These are phyloP conservation scores for Citrus sp. DNA, from an alignment of 345 rosid species.

Conservation along the genomic window DNA sequence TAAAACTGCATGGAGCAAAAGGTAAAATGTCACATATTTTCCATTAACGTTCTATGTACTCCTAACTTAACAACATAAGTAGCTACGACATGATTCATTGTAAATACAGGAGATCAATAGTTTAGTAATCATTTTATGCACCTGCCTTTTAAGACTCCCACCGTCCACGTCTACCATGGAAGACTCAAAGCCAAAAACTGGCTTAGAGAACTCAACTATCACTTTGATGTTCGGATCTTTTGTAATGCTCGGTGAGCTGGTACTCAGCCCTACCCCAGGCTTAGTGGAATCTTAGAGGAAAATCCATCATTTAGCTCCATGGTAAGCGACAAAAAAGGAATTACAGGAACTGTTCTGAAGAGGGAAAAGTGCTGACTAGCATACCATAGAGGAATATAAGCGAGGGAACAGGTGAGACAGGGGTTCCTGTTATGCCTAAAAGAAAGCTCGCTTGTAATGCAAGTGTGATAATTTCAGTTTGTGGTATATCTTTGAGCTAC, in stretches of 20 bases:
- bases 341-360: background rate
- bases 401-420: slow-evolving; percentile 32
- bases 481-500: slow-evolving; percentile 37
- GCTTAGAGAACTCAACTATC: slow-evolving; percentile 50
- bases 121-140: slow-evolving; percentile 24
- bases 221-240: slow-evolving; percentile 35
- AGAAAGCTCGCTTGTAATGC: slow-evolving; percentile 32
- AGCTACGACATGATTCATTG: background rate
- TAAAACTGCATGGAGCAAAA: slow-evolving; percentile 34
- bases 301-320: slow-evolving; percentile 11
- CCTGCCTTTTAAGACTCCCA: slow-evolving; percentile 60
- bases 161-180: slow-evolving; percentile 41
- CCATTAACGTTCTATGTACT: background rate
- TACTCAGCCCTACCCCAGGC: slow-evolving; percentile 41
- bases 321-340: background rate
- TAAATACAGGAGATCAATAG: slow-evolving; percentile 1
- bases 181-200: slow-evolving; percentile 48
- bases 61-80: slow-evolving; percentile 5
- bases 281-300: slow-evolving; percentile 32
- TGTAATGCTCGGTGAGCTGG: slow-evolving; percentile 35
- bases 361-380: background rate
- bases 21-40: background rate
- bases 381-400: slow-evolving; percentile 49
- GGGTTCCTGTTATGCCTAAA: slow-evolving; percentile 38
- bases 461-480: slow-evolving; percentile 38